phyloP scores from a whole-genome alignment of 2,329 filamentous ascomycete genomes.

The Alternaria gaisen region DNA sequence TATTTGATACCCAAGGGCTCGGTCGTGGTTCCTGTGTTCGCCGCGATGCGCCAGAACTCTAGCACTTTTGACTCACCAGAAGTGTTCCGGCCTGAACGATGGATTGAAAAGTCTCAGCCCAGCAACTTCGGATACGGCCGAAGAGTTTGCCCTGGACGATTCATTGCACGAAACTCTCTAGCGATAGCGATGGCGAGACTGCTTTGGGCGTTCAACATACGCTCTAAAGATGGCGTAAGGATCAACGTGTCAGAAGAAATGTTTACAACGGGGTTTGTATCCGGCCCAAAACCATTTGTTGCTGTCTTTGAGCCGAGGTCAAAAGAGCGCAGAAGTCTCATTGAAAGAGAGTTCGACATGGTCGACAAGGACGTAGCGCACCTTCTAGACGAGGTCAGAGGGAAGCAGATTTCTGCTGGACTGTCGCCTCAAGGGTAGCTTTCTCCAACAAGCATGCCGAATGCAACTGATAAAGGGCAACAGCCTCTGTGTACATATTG shows the following conservation, averaged over 20 bases:
- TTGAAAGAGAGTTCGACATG: too few relatives aligned
- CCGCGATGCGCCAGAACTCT: constrained; percentile 45
- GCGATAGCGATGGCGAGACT: constrained; percentile 24
- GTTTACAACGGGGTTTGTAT: not conserved
- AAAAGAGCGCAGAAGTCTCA: too few relatives aligned
- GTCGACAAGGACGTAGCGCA: too few relatives aligned
- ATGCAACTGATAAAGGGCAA: too few relatives aligned
- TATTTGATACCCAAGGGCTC: constrained; percentile 28
- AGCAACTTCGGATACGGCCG: constrained; percentile 61
- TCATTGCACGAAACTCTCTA: constrained; percentile 41
- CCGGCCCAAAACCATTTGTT: too few relatives aligned
- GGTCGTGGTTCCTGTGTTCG: constrained; percentile 44
- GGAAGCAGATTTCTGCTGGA: too few relatives aligned
- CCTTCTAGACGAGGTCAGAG: too few relatives aligned
- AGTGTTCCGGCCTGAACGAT: constrained; percentile 49
- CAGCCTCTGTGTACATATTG: too few relatives aligned
- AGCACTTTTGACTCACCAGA: constrained; percentile 40
- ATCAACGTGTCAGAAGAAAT: not conserved
- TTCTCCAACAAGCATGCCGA: too few relatives aligned
- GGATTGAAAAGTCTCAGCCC: constrained; percentile 29
- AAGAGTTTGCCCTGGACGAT: constrained; percentile 54
- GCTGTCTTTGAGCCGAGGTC: too few relatives aligned
- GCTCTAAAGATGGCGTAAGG: too few relatives aligned
- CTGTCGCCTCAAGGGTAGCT: too few relatives aligned
- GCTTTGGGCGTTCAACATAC: constrained; percentile 53